These are phyloP conservation scores for Plectosphaerella sp. DNA, from an alignment of 2,329 filamentous ascomycete species.

Conservation along the genomic window DNA sequence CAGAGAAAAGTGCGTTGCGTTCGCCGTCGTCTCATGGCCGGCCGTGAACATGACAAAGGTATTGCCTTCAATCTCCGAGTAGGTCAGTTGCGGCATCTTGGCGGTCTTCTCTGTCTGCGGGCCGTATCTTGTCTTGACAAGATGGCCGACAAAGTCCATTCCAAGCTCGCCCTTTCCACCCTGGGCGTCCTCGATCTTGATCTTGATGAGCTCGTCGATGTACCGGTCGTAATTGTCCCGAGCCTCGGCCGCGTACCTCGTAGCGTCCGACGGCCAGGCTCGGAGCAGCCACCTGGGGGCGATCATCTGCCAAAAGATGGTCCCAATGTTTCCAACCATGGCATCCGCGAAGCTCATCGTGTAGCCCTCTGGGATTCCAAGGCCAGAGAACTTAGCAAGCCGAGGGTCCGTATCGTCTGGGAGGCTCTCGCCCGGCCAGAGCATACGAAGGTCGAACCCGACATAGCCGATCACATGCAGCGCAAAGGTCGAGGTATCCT, in stretches of 20 bases:
- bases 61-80: slow-evolving; percentile 68
- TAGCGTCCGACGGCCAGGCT: slow-evolving; percentile 43
- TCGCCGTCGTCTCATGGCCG: slow-evolving; percentile 78
- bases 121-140: slow-evolving; percentile 38
- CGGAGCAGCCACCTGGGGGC: slow-evolving; percentile 51
- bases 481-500: slow-evolving; percentile 60
- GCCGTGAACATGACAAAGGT: slow-evolving; percentile 66
- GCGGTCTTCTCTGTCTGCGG: slow-evolving; percentile 11
- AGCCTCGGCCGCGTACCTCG: slow-evolving; percentile 48
- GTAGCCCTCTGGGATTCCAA: slow-evolving; percentile 45
- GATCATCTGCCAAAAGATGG: slow-evolving; percentile 58
- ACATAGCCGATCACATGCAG: slow-evolving; percentile 59
- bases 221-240: slow-evolving; percentile 63
- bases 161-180: slow-evolving; percentile 34
- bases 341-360: slow-evolving; percentile 63
- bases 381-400: slow-evolving; percentile 43
- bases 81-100: slow-evolving; percentile 36
- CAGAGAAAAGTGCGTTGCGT: slow-evolving; percentile 67
- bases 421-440: slow-evolving; percentile 59
- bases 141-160: slow-evolving; percentile 49
- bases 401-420: slow-evolving; percentile 36
- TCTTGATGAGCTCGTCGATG: slow-evolving; percentile 63
- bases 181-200: slow-evolving; percentile 45
- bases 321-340: slow-evolving; percentile 56
- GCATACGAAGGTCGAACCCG: slow-evolving; percentile 61